Evolutionary conservation across 306 rosid species (phyloP).

Genomic region (Leucaena leucocephala): DNA sequence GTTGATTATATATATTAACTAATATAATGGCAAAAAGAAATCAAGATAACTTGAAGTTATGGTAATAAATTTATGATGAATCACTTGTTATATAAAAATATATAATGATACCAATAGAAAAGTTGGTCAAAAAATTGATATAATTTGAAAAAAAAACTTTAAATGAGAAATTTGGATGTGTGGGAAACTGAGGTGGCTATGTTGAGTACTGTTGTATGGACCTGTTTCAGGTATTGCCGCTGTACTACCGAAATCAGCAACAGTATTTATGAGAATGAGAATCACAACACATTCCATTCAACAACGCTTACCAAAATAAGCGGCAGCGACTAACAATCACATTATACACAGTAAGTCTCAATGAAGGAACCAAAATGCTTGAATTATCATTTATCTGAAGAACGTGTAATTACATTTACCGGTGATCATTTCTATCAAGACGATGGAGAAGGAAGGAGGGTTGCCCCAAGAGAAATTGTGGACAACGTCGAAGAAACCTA

Average conservation of each 20-base stretch:
- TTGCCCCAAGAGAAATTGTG: conserved; percentile 35
- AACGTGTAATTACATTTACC: conserved; percentile 42
- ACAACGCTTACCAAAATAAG: neutral
- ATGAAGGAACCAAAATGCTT: conserved; percentile 32
- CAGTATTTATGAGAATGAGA: neutral
- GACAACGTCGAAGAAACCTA: conserved; percentile 38
- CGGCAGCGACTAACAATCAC: conserved; percentile 11
- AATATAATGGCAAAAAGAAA: no score
- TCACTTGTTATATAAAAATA: no score
- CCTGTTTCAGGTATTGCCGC: no score
- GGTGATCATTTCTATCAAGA: conserved; percentile 35
- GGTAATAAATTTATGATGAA: no score
- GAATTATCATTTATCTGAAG: conserved; percentile 23
- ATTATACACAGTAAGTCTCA: neutral
- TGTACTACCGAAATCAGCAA: neutral
- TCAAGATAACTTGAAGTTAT: no score
- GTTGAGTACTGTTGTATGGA: no score
- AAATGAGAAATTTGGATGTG: no score
- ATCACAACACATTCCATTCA: conserved; percentile 1
- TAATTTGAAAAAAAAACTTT: no score
- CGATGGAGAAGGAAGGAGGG: conserved; percentile 28
- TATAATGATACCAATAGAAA: no score
- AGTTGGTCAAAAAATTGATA: no score
- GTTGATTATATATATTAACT: no score
- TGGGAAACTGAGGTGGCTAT: no score